Base-by-base conservation (phyloP, 202 grass and related monocot species). In the Setaria italica region DNA sequence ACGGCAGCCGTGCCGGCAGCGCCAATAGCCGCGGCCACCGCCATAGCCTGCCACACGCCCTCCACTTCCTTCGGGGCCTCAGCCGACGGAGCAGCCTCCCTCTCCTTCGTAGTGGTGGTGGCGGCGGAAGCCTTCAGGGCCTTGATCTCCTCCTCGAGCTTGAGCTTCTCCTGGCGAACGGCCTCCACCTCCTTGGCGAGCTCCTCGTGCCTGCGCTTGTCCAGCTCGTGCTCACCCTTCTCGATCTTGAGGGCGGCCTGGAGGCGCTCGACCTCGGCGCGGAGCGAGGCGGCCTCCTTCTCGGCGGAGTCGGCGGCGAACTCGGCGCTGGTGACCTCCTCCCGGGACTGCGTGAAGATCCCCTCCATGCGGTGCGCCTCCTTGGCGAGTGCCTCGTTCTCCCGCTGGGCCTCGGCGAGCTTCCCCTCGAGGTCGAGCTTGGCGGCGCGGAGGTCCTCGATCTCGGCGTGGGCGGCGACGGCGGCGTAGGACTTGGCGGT, bases 341-440 rank as follows among this genome's bases (percentile, higher is more conserved):
- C 84, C 57, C 48, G 53, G 19, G 41, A 81, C 87, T 84, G 81
- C 29, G 20, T n/a, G 81, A 87, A 84, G 80, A 67, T 4, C 5
- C 81, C 91, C 51, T 85, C 88, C 67, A 85, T 47, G 81, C 72
- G 35, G 87, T 90, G 29, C 11, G 72, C n/a, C 50, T 90, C 81
- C 34, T 60, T 19, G 42, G 88, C 81, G 59, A 79, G 21, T 51
- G 41, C 2, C 84, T 81, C 54, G 72, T 87, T 81, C 85, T 87
- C 85, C 4, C 53, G 45, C 32, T 42, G 8, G 34, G 85, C 85
- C 29, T 20, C 68, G 14, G 77, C 85, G 77, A 92, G 88, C 81
- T 85, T 83, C 58, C 56, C 84, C 84, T 92, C 81, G 13, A 90
- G 85, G 49, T 85, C 85, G 77, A 17, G 72, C 67, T 87, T 92